A percentile compares a stretch with the other conserved stretches of the same genome.
Evolutionary conservation across 768 basidiomycete species (phyloP).

Genomic region (Termitomyces sp.): DNA sequence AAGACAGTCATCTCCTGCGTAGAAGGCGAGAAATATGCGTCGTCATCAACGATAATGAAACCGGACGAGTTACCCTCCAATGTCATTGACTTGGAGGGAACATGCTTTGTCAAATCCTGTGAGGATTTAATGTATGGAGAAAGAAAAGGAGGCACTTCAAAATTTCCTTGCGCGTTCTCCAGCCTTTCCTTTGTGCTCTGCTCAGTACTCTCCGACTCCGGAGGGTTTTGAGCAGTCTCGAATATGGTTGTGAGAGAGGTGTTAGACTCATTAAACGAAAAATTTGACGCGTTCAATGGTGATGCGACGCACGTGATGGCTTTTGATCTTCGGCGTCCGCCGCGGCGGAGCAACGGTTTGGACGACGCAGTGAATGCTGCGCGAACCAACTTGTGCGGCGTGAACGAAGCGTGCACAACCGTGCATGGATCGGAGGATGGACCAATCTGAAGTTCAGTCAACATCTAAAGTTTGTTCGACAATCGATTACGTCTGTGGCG

Average conservation of each 20-base stretch:
- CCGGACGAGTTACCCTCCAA: constrained; percentile 1
- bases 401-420: neutral
- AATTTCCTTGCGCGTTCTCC: constrained; percentile 7
- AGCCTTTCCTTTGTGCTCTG: constrained; percentile 10
- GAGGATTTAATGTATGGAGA: neutral
- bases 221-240: constrained; percentile 6
- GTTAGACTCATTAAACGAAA: neutral
- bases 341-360: neutral
- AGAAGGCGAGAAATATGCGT: neutral
- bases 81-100: constrained; percentile 9
- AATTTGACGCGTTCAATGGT: constrained; percentile 13
- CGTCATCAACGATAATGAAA: neutral
- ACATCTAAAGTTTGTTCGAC: constrained; percentile 6
- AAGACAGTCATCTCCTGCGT: neutral
- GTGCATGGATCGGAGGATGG: neutral
- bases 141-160: neutral
- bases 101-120: constrained; percentile 10
- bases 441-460: neutral
- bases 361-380: neutral
- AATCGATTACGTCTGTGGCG: constrained; percentile 9
- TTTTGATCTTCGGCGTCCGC: constrained; percentile 2
- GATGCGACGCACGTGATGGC: constrained; percentile 15
- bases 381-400: neutral
- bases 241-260: constrained; percentile 4
- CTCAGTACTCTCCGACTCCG: constrained; percentile 7